Percentiles rank a stretch among this genome's conserved stretches.
phyloP scores from a whole-genome alignment of 177 flowering plant species.

The Vitis hybrid region DNA sequence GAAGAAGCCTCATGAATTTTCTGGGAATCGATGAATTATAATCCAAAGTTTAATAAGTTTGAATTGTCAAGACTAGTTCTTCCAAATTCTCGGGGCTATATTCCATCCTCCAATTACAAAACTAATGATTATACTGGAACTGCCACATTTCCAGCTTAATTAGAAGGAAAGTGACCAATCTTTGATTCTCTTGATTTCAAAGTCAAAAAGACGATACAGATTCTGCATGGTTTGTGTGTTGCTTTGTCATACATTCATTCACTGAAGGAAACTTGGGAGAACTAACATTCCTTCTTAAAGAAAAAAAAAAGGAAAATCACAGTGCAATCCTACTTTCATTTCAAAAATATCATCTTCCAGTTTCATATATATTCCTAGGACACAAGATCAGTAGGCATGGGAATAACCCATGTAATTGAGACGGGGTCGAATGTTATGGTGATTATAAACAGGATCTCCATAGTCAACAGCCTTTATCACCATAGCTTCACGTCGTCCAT shows the following conservation, averaged over 20 bases:
- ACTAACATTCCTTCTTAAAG: background rate
- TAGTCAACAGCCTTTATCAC: constrained; percentile 66
- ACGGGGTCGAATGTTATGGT: constrained; percentile 47
- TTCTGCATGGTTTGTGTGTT: no score
- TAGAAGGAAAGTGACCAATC: no score
- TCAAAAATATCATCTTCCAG: background rate
- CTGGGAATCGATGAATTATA: no score
- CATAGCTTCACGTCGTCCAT: constrained; percentile 50
- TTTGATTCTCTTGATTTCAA: constrained; percentile 8
- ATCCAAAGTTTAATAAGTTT: no score
- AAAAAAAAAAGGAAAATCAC: background rate
- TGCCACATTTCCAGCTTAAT: no score
- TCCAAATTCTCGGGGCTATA: no score
- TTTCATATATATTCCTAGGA: background rate
- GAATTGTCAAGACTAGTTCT: no score
- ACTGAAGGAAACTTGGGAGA: background rate
- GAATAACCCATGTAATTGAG: constrained; percentile 52
- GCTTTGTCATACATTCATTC: background rate
- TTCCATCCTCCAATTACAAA: no score
- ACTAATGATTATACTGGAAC: no score
- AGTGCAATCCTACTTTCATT: background rate
- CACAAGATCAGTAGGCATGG: constrained; percentile 16
- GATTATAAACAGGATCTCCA: constrained; percentile 35
- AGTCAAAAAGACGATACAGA: background rate
- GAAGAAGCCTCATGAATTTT: no score